Evolutionary conservation across 805 yeast species (phyloP).

Genomic region (Saitoella complicata): DNA sequence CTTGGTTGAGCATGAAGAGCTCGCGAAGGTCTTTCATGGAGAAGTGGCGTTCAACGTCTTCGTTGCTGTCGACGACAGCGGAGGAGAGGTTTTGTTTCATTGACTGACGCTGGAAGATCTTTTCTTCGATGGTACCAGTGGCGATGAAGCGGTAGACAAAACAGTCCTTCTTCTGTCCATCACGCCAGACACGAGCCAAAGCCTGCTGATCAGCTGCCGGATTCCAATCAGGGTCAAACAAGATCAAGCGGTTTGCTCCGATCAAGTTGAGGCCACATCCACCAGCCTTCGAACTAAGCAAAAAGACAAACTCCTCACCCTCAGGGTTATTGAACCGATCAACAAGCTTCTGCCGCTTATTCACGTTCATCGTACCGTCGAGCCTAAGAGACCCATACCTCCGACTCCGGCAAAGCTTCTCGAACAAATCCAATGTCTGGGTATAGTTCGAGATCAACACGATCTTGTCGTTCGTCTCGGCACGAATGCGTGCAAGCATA

Average conservation of each 20-base stretch:
- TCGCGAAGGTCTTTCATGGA: conserved; percentile 65
- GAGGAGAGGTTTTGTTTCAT: conserved; percentile 87
- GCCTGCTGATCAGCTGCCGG: conserved; percentile 99
- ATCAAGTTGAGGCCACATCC: conserved; percentile 96
- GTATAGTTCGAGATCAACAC: conserved; percentile 91
- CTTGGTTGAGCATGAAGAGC: conserved; percentile 51
- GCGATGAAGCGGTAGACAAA: conserved; percentile 85
- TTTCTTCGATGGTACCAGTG: conserved; percentile 92
- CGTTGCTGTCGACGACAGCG: conserved; percentile 92
- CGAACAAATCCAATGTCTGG: conserved; percentile 81
- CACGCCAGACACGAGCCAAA: conserved; percentile 95
- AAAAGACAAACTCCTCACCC: conserved; percentile 70
- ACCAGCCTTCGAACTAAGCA: conserved; percentile 90
- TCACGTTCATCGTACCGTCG: conserved; percentile 86
- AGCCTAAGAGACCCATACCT: conserved; percentile 65
- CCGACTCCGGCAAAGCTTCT: conserved; percentile 52
- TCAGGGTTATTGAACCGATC: conserved; percentile 85
- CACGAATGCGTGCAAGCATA: conserved; percentile 57
- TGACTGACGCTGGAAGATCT: conserved; percentile 87
- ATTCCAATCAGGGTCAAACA: conserved; percentile 93
- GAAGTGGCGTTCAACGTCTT: conserved; percentile 83
- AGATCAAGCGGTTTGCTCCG: conserved; percentile 81
- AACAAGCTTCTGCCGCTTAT: conserved; percentile 82
- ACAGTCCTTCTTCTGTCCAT: conserved; percentile 95
- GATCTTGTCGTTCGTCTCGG: conserved; percentile 83